Base-by-base conservation (phyloP, 192 early-diverging fungal species). In the Phycomyces blakesleeanus region DNA sequence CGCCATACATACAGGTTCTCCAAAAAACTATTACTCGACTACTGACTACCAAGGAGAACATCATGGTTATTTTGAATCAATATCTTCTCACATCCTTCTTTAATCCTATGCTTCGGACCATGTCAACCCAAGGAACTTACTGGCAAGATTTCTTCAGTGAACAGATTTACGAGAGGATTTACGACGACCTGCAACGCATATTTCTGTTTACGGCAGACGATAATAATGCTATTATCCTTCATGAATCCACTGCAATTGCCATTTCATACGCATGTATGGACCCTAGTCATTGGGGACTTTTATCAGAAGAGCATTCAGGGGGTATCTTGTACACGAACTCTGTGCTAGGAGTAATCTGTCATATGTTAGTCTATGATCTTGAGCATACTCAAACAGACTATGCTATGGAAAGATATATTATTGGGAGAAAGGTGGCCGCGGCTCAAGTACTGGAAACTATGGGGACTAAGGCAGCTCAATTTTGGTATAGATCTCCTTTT, bases 381-480 rank as follows among this genome's bases (percentile, higher is more conserved):
- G 58, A 59, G 47, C 21, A 44, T 8, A 59, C 10, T 10, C 3
- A 41, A 1, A 50, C 15, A 14, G 11, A 18, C 27, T 50, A 14
- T n/a, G 22, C 1, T 0, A 20, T 18, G 15, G 15, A 24, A 63
- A 16, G 1, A 42, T 29, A 37, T 9, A 26, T 0, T 51, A 14
- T 6, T n/a, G 24, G 20, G 12, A 24, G 38, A 26, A 25, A 51
- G 16, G 15, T 41, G 5, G 52, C 38, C 5, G 50, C 61, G 3
- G 52, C 61, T 22, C 61, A 63, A 54, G 61, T 63, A 21, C 40
- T 63, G 15, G 52, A 27, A 27, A n/a, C 39, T 3, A 29, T 63
- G 34, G 61, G n/a, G 3, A 24, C 29, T 0, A 44, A 51, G 18
- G 34, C 9, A 9, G 25, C 22, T 9, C 8, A 4, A 1, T 3